Evolutionary conservation across 495 filamentous ascomycete genomes (phyloP), one percentile per base, ranked within the genome.

Genomic region (Neurospora terricola): DNA sequence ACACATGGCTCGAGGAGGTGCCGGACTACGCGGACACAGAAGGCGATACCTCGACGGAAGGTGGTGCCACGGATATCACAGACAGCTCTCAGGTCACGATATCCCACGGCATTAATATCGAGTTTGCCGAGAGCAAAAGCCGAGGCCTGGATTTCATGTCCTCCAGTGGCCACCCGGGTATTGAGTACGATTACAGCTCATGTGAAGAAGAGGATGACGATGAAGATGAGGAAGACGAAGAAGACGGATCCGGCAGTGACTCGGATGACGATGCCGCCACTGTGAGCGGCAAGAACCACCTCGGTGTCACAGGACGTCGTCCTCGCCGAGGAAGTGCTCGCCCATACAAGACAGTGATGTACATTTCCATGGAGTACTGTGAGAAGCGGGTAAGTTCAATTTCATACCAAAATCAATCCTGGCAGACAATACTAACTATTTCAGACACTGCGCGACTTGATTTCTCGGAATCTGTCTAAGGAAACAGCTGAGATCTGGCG

Each of bases 111-210:
- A 83, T 81, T 70, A 83, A 90, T n/a, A 84, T 89, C 27, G 88
- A 90, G 69, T 91, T 95, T 79, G 77, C 79, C 3, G 87, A 87
- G 70, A 94, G 92, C 12, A 87, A 87, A 73, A 94, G 92, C 77
- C 87, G 93, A 45, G 95, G 94, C 0, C 83, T 99, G 69, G 96
- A 98, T 78, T 97, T 97, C 77, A 95, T 98, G 75, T 96, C 93
- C 72, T 94, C 94, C 1, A 93, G 90, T 76, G 92, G 92, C 7
- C 93, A 92, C 79, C 92, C 91, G 0, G 79, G 91, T 86, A 87
- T 95, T 72, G 90, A 94, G 75, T 97, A 96, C 78, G 92, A 86
- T 16, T 89, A 89, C 43, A 93, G 93, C 70, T 91, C 91, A 21
- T 88, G 89, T 18, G 89, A 90, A 30, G 80, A 86, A 3, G 85